Evolutionary conservation across 305 asterid genomes (phyloP).

Genomic region (Fraxinus sp.): DNA sequence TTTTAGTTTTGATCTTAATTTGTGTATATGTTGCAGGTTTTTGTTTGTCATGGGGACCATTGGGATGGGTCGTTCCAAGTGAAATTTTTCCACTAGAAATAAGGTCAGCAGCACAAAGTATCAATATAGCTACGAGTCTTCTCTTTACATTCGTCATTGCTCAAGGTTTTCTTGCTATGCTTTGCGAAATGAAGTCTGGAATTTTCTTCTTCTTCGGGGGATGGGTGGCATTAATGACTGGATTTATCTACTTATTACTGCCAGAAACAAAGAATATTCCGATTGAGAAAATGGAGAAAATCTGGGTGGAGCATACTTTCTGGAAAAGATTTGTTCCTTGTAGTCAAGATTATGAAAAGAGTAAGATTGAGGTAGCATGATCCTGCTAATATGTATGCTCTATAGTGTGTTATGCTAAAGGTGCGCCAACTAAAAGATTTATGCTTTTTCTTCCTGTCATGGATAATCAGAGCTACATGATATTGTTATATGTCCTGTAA

Average conservation of each 20-base stretch:
- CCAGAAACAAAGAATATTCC: not conserved
- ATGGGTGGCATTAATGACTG: not conserved
- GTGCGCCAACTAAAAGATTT: not conserved
- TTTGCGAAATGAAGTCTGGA: not conserved
- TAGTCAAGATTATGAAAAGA: not conserved
- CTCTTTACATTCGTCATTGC: not conserved
- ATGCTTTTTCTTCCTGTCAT: not conserved
- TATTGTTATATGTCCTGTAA: not conserved
- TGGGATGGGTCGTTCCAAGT: not conserved
- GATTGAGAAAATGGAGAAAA: not conserved
- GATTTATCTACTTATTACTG: not conserved
- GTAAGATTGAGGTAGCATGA: not conserved
- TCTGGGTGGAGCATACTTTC: not conserved
- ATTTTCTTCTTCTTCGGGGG: not conserved
- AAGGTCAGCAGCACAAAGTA: not conserved
- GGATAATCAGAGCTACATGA: not conserved
- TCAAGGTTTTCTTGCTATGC: not conserved
- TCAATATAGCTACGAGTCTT: not conserved
- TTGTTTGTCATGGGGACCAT: not conserved
- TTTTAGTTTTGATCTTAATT: no score
- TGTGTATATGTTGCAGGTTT: not conserved
- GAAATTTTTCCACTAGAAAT: not conserved
- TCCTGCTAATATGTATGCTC: not conserved
- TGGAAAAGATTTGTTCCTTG: not conserved
- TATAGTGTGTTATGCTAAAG: not conserved